Conservation (phyloP, 345 rosid genomes). For the Excoecaria cochinchinensis region DNA sequence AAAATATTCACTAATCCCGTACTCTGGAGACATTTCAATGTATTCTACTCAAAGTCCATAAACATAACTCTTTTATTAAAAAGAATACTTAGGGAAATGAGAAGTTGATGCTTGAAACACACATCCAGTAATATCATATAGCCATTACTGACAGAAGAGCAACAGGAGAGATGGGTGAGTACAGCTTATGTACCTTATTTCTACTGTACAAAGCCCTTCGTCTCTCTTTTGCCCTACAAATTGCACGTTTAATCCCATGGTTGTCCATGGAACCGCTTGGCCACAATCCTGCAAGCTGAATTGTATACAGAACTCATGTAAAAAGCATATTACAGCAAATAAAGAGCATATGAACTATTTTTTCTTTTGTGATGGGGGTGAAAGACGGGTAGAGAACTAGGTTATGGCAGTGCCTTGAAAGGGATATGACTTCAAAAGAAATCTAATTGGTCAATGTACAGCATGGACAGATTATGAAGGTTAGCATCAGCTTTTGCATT, state of each 20-base stretch:
- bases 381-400: neutral
- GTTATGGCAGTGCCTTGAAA: neutral
- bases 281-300: slow-evolving; percentile 88
- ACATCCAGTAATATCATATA: neutral
- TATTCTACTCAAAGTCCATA: neutral
- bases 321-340: slow-evolving; percentile 20
- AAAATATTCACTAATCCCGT: neutral
- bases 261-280: slow-evolving; percentile 85
- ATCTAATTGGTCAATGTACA: neutral
- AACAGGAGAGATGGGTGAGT: neutral
- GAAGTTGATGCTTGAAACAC: neutral
- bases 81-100: neutral
- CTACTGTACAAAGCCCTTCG: slow-evolving; percentile 43
- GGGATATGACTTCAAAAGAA: neutral
- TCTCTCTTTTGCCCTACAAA: slow-evolving; percentile 82
- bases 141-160: neutral
- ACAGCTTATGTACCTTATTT: slow-evolving; percentile 37
- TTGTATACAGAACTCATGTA: slow-evolving; percentile 24
- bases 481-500: neutral
- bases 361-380: neutral
- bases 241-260: slow-evolving; percentile 83
- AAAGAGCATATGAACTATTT: neutral
- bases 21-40: neutral
- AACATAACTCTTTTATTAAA: neutral
- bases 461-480: neutral